These are phyloP conservation scores for Aspergillus quadricinctus DNA, from an alignment of 2,329 filamentous ascomycete species.

Conservation along the genomic window DNA sequence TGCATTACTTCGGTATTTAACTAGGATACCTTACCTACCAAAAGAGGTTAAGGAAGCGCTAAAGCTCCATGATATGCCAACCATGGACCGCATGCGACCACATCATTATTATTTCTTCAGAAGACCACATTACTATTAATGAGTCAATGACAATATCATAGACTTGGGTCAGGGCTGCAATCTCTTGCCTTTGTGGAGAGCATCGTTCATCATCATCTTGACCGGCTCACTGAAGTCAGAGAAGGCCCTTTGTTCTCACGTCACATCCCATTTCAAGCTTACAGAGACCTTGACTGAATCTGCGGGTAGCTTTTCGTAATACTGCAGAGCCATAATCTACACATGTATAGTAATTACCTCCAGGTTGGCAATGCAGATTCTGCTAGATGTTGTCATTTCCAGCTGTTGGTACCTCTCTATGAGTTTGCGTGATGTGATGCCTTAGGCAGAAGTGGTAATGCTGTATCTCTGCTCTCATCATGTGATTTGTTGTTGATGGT, in stretches of 20 bases:
- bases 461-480: background rate
- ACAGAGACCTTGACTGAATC: background rate
- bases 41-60: background rate
- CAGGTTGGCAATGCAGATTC: background rate
- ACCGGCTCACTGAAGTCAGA: background rate
- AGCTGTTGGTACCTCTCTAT: no score
- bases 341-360: background rate
- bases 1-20: background rate
- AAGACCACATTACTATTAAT: no score
- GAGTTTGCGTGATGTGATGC: background rate
- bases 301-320: background rate
- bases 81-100: constrained; percentile 12
- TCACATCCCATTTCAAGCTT: background rate
- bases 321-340: background rate
- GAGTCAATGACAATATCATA: background rate
- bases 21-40: no score
- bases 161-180: background rate
- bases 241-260: background rate
- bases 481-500: background rate
- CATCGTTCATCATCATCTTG: background rate
- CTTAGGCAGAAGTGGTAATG: background rate
- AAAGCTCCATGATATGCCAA: constrained; percentile 13
- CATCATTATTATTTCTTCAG: no score
- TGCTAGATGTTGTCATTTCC: background rate
- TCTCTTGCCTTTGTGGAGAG: background rate